Evolutionary conservation across 2,329 filamentous ascomycete genomes (phyloP).

Genomic region (Diaporthe citrichinensis): DNA sequence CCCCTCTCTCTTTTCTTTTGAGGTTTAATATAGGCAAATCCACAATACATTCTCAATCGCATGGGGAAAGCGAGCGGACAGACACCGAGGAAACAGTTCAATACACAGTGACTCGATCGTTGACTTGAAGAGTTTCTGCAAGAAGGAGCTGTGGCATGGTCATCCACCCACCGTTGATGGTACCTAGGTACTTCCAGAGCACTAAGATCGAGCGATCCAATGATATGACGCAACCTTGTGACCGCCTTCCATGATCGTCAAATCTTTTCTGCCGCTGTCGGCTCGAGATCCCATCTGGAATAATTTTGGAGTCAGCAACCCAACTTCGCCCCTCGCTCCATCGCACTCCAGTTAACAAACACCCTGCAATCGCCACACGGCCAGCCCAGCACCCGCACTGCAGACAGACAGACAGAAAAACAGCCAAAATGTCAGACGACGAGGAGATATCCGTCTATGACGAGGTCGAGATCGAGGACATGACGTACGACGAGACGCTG

Average conservation of each 20-base stretch:
- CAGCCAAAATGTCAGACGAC: slow-evolving; percentile 71
- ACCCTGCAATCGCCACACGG: background rate
- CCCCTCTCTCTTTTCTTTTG: no score
- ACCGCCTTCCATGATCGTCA: background rate
- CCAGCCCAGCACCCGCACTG: background rate
- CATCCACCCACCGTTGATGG: background rate
- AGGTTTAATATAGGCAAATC: no score
- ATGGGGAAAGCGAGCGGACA: no score
- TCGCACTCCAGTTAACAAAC: background rate
- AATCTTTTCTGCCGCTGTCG: background rate
- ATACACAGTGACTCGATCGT: no score
- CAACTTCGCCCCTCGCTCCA: background rate
- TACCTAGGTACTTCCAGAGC: background rate
- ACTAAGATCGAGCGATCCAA: background rate
- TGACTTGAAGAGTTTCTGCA: no score
- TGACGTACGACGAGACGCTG: slow-evolving; percentile 86
- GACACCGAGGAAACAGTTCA: no score
- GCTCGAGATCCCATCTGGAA: background rate
- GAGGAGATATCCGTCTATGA: slow-evolving; percentile 84
- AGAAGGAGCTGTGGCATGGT: no score
- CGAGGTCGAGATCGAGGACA: slow-evolving; percentile 98
- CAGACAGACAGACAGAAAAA: background rate
- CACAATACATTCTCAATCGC: no score
- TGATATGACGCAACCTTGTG: rapidly evolving
- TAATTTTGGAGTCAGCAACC: slow-evolving; percentile 32